Evolutionary conservation across 2,329 filamentous ascomycete genomes (phyloP), one percentile per base, ranked within the genome.

Genomic region (Paraphoma chrysanthemicola): DNA sequence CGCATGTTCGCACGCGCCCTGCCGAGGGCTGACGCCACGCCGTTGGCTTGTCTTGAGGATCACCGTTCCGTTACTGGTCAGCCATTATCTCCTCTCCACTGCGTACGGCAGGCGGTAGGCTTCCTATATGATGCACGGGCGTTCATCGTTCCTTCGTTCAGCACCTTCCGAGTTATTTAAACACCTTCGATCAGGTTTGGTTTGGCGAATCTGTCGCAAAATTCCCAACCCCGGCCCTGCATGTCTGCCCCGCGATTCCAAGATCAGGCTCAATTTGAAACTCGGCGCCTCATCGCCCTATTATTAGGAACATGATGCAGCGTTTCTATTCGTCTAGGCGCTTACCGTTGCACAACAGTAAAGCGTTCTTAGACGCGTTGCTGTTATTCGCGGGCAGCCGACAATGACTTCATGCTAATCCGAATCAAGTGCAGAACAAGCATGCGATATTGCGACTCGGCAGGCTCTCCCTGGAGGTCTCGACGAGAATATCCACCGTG

Each of bases 221-320:
- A 54, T 29, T 18, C 51, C 30, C 16, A 8, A n/a, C 39, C 54
- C 57, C 54, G 54, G 29, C 48, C 31, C 41, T 54, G 56, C 59
- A 59, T 59, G 63, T 67, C 64, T 64, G 67, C 66, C 48, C 51
- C 54, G 56, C 63, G 57, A 54, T 44, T 11, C 58, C 47, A 10
- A 38, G 44, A 57, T 57, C 59, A 53, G 54, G 54, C 59, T 55
- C 58, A 60, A 59, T 53, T 62, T 62, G 56, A 62, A 43, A 49
- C 59, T 62, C 48, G 56, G 62, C 63, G 62, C 57, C 56, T 62
- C 58, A 53, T 54, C 30, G 45, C 47, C 46, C 53, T 53, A 58
- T 62, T 53, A 62, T 57, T 64, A 60, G 60, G 18, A 57, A 49
- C 54, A 64, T 57, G 56, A 56, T 31, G 54, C 62, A 57, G 46